Evolutionary conservation across 768 basidiomycete species (phyloP), one percentile per base, ranked within the genome.

Genomic region (Calocybe cyanea): DNA sequence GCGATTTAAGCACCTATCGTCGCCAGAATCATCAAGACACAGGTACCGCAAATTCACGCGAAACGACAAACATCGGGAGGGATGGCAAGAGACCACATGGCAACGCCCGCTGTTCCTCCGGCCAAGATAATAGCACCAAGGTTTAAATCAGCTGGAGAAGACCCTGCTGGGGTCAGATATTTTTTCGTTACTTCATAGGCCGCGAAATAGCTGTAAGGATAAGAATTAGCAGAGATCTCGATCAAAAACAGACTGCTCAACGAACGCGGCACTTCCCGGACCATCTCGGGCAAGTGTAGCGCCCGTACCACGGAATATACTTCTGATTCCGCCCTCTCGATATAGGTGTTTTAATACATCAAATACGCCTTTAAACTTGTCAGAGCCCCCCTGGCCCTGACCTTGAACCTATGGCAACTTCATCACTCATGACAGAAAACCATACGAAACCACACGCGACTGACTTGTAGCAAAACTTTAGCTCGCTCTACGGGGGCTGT

Each of bases 81-180:
- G 55, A 99, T 96, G 19, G 91, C 95, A 55, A 98, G 75, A 14
- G 88, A 74, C 96, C 96, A 99, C 96, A 99, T 98, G 30, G 93
- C 93, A 4, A 98, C 80, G 55, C 96, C 96, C 1, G 96, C 96
- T 32, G 80, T 83, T 43, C 94, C 96, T 53, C 96, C 96, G 41
- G 95, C 92, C 44, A 93, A 48, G 54, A 98, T 87, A 56, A 98
- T 79, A 14, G 88, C 86, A 24, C 87, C 76, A 20, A 99, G 73
- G 56, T 92, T 87, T 46, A 98, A 75, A 39, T 92, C 83, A 30
- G 81, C 75, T 2, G 88, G 76, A n/a, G 85, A 84, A 14, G 87
- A 72, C 24, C 88, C 88, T 32, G 76, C 78, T 6, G 92, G 90
- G 10, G 87, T 92, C 51, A 99, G 67, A 1, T 77, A 68, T 61